phyloP scores from a whole-genome alignment of 257 asterid species.

The Solanum rostratum region DNA sequence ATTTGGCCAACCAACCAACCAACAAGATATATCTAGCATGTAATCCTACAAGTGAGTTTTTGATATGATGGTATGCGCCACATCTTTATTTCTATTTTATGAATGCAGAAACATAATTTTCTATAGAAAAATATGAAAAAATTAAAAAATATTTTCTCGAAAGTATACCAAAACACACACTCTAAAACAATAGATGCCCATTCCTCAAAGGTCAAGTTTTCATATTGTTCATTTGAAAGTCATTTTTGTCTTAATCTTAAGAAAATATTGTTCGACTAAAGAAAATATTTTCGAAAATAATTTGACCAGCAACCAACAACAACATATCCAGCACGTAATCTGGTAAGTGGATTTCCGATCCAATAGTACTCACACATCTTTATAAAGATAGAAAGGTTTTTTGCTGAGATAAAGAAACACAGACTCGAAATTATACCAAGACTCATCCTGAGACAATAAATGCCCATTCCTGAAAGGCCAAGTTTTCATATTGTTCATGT shows the following conservation, averaged over 20 bases:
- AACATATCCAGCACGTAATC: too few species aligned
- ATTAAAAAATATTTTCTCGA: neutral
- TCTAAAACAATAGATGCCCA: conserved; percentile 18
- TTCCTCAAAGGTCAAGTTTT: neutral
- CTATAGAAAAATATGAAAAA: neutral
- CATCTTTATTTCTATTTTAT: neutral
- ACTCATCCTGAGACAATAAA: conserved; percentile 6
- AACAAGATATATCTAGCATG: too few species aligned
- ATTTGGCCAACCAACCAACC: neutral
- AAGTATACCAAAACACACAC: neutral
- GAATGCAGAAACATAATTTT: neutral
- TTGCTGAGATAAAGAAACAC: too few species aligned
- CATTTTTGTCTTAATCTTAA: too few species aligned
- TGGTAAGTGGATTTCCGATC: too few species aligned
- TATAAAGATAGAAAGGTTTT: too few species aligned
- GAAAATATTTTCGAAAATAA: too few species aligned
- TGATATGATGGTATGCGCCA: neutral
- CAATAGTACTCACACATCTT: too few species aligned
- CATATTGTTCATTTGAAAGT: neutral
- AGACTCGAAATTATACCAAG: too few species aligned
- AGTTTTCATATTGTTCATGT: conserved; percentile 9
- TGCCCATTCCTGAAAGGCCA: conserved; percentile 11
- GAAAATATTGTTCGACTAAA: too few species aligned
- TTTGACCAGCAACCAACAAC: too few species aligned
- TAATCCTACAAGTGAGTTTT: neutral